Evolutionary conservation across 2,329 filamentous ascomycete species (phyloP).

Genomic region (Cordyceps javanica): DNA sequence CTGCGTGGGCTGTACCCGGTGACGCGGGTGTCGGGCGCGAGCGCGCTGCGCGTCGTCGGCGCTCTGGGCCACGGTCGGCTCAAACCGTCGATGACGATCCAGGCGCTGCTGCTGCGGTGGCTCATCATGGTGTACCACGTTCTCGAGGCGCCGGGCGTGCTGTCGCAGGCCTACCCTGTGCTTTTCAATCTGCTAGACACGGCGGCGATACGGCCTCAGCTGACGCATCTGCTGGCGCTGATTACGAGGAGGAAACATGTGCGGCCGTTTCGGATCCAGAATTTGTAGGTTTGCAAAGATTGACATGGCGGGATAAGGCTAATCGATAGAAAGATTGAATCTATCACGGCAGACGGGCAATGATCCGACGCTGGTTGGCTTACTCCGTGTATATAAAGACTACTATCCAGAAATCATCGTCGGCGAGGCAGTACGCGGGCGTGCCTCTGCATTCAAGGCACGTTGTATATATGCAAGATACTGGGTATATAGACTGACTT

Average conservation of each 20-base stretch:
- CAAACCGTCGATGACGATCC: conserved; percentile 66
- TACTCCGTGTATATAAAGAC: conserved; percentile 80
- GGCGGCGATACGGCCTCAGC: conserved; percentile 59
- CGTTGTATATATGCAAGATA: background rate
- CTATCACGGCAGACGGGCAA: conserved; percentile 58
- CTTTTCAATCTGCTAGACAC: conserved; percentile 80
- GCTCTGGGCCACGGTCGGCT: conserved; percentile 70
- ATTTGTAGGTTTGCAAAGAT: conserved; percentile 46
- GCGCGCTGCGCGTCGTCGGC: conserved; percentile 61
- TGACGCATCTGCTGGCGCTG: conserved; percentile 74
- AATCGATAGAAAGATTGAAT: conserved; percentile 39
- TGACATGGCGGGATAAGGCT: background rate
- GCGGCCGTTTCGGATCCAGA: conserved; percentile 74
- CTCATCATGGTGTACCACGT: conserved; percentile 69
- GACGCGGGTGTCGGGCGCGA: conserved; percentile 52
- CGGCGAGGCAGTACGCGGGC: conserved; percentile 57
- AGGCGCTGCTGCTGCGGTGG: conserved; percentile 70
- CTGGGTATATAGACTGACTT: background rate
- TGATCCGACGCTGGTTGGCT: conserved; percentile 66
- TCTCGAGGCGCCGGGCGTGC: conserved; percentile 54
- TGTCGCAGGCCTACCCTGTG: conserved; percentile 67
- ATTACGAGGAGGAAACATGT: conserved; percentile 79
- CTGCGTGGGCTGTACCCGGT: conserved; percentile 71
- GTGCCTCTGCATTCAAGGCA: conserved; percentile 57
- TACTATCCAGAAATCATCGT: conserved; percentile 87